Evolutionary conservation across 192 early-diverging fungal species (phyloP), one percentile per base, ranked within the genome.

Genomic region (Rhizophlyctis rosea): DNA sequence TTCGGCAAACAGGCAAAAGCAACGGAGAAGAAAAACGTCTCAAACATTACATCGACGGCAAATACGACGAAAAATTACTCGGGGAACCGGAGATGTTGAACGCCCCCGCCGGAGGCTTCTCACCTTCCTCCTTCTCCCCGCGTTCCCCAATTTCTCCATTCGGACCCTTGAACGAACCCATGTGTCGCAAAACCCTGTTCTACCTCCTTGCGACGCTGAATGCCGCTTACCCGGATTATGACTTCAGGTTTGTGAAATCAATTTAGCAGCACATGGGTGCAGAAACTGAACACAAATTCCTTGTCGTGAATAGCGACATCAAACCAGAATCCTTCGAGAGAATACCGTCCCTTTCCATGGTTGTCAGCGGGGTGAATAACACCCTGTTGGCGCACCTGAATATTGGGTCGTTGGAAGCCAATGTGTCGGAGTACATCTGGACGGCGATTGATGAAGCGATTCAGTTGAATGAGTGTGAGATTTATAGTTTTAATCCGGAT

Each of bases 171-270:
- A 82, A 86, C n/a, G 81, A 94, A 68, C 66, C 88, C 1, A 84
- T 92, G 2, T 90, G 90, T 23, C 80, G 93, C 34, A 89, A 88
- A 77, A 93, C 91, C 4, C 79, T 97, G 34, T 97, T 97, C 69
- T 96, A 95, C 61, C 80, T 99, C 29, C 87, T 99, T 21, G 91
- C 90, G 14, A 99, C 96, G 3, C 77, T 99, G 34, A 99, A 99
- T 70, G 89, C 93, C 2, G 90, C 91, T 7, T 99, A 91, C 61
- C 95, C 96, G 11, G 95, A 99, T 71, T 94, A 96, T 70, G 96
- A 98, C 71, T 99, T 95, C 80, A 94, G 88, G 88, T 88, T 76
- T 47, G 71, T 50, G 18, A 28, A 4, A 50, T 67, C 4, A 21
- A 61, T 5, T 23, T 29, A 4, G 13, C 55, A 16, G 27, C 47